Evolutionary conservation across 108 stramenopile species (phyloP).

Genomic region (Ochromonas danica): DNA sequence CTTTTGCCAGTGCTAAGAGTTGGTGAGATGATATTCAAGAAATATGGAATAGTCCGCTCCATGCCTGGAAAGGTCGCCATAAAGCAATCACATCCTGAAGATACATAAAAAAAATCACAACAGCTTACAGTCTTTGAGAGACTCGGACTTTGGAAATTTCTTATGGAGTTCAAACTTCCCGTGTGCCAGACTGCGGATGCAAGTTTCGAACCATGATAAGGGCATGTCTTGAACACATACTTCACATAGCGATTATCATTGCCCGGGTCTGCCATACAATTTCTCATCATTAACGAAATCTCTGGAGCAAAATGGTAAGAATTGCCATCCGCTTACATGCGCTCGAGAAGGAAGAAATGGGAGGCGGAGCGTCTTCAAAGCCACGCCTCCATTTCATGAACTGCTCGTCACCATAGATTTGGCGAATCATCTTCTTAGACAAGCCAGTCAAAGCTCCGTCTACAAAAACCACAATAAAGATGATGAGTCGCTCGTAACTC

Average conservation of each 20-base stretch:
- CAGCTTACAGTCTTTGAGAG: constrained; percentile 33
- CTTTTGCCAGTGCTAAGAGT: constrained; percentile 31
- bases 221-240: constrained; percentile 73
- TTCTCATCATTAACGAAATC: neutral
- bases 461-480: constrained; percentile 7
- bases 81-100: neutral
- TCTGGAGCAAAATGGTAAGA: neutral
- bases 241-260: constrained; percentile 78
- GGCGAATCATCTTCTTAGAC: constrained; percentile 43
- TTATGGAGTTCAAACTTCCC: constrained; percentile 63
- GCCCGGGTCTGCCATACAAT: constrained; percentile 59
- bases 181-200: constrained; percentile 73
- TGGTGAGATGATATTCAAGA: constrained; percentile 35
- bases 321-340: constrained; percentile 37
- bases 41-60: constrained; percentile 37
- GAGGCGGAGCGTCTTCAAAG: constrained; percentile 75
- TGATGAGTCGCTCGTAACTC: neutral
- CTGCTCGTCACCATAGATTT: constrained; percentile 34
- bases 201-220: constrained; percentile 65
- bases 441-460: constrained; percentile 39
- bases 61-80: constrained; percentile 9
- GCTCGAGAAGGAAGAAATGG: constrained; percentile 67
- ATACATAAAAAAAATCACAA: neutral
- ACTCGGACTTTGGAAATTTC: constrained; percentile 71
- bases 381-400: constrained; percentile 78